Evolutionary conservation across 768 basidiomycete genomes (phyloP).

Genomic region (Boletus sp.): DNA sequence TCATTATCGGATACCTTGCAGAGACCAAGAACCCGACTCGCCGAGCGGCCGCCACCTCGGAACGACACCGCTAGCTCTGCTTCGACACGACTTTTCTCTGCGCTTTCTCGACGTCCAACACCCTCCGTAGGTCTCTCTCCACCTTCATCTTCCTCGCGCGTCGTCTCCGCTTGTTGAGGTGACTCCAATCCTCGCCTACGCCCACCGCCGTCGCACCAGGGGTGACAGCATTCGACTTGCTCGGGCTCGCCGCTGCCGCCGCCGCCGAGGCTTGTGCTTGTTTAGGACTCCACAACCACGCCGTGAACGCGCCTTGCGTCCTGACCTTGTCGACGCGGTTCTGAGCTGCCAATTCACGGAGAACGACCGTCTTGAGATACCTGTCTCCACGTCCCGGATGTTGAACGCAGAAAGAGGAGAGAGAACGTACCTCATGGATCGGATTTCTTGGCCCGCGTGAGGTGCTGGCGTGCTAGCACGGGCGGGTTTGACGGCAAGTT

Average conservation of each 20-base stretch:
- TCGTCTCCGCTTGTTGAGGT: conserved; percentile 56
- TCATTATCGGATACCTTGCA: too few species aligned
- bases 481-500: conserved; percentile 15
- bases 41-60: too few species aligned
- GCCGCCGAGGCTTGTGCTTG: neutral
- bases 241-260: neutral
- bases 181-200: conserved; percentile 46
- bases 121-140: conserved; percentile 38
- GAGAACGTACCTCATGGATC: conserved; percentile 49
- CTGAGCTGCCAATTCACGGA: conserved; percentile 44
- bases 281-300: conserved; percentile 42
- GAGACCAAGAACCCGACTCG: too few species aligned
- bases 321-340: conserved; percentile 45
- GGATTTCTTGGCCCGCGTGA: conserved; percentile 46
- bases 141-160: conserved; percentile 47
- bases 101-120: conserved; percentile 36
- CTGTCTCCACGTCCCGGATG: conserved; percentile 28
- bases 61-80: neutral
- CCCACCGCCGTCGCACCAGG: conserved; percentile 24
- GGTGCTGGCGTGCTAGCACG: conserved; percentile 32
- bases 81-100: conserved; percentile 3
- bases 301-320: conserved; percentile 30
- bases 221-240: neutral
- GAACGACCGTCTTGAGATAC: conserved; percentile 53
- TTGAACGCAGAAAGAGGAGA: neutral